Conservation (phyloP, 108 stramenopile species). For the Seminavis robusta region DNA sequence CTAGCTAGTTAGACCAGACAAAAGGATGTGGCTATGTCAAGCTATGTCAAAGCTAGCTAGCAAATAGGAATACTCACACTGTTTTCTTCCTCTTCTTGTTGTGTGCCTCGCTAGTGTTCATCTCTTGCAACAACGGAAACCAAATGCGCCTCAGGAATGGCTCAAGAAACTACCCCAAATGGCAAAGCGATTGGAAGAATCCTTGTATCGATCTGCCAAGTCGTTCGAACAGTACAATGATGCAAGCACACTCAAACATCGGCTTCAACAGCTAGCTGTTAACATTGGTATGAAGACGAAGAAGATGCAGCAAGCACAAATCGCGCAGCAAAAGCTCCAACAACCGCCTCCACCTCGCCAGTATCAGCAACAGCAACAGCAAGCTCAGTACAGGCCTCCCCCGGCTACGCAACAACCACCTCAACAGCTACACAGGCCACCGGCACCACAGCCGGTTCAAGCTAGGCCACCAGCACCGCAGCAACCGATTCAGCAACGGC, state of each 20-base stretch:
- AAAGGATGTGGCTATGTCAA: no score
- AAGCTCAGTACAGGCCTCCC: slow-evolving; percentile 27
- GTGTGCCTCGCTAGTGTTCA: slow-evolving; percentile 60
- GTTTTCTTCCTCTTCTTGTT: no score
- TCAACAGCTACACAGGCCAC: slow-evolving; percentile 27
- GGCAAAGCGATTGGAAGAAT: slow-evolving; percentile 94
- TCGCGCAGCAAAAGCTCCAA: slow-evolving; percentile 17
- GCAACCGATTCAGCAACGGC: slow-evolving; percentile 22
- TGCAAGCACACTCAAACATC: slow-evolving; percentile 83
- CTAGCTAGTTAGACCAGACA: not conserved
- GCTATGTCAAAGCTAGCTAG: no score
- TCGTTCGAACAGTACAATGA: slow-evolving; percentile 93
- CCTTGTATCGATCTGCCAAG: slow-evolving; percentile 85
- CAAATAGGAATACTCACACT: no score
- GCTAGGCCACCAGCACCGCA: slow-evolving; percentile 17
- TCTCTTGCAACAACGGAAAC: slow-evolving; percentile 89
- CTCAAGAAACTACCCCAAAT: slow-evolving; percentile 94
- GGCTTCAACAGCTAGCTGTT: slow-evolving; percentile 91
- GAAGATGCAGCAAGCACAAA: slow-evolving; percentile 58
- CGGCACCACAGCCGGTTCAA: slow-evolving; percentile 2
- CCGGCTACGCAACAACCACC: slow-evolving; percentile 38
- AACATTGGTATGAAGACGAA: slow-evolving; percentile 89
- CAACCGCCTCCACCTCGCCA: slow-evolving; percentile 17
- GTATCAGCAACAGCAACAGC: slow-evolving; percentile 35
- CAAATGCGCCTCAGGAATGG: slow-evolving; percentile 95